Evolutionary conservation across 257 asterid species (phyloP).

Genomic region (Anisodus tanguticus): DNA sequence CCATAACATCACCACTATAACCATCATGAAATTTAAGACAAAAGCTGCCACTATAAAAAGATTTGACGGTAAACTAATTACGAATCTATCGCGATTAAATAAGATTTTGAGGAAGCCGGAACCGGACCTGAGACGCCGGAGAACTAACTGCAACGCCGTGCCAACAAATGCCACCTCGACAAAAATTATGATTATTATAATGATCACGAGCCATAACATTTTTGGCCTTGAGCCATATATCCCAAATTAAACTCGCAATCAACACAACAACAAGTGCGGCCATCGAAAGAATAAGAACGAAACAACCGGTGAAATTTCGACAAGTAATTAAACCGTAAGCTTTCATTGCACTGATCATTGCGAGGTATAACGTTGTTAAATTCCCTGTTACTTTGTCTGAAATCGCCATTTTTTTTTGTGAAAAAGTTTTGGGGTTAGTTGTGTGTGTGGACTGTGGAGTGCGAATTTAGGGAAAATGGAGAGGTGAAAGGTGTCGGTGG

Average conservation of each 20-base stretch:
- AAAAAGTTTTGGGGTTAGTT: background rate
- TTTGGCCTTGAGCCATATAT: conserved; percentile 78
- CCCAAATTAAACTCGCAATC: conserved; percentile 69
- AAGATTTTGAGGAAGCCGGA: conserved; percentile 64
- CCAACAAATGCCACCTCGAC: conserved; percentile 98
- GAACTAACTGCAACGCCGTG: conserved; percentile 93
- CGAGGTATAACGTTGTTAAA: conserved; percentile 67
- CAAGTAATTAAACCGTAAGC: conserved; percentile 75
- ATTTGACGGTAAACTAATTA: too few species aligned
- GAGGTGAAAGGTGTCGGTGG: background rate
- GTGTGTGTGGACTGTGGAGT: background rate
- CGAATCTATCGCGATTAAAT: background rate
- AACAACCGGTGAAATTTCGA: conserved; percentile 67
- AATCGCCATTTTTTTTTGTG: conserved; percentile 57
- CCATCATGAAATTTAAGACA: too few species aligned
- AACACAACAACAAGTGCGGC: conserved; percentile 61
- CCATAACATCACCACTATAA: too few species aligned
- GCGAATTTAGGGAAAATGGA: conserved; percentile 28
- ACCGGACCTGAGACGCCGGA: conserved; percentile 88
- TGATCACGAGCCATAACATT: conserved; percentile 46
- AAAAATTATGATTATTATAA: conserved; percentile 63
- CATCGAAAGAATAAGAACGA: conserved; percentile 71
- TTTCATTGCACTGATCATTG: conserved; percentile 67
- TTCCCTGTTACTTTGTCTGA: conserved; percentile 86
- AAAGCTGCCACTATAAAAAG: too few species aligned